These are phyloP conservation scores for Aspergillus jensenii DNA, from an alignment of 2,329 filamentous ascomycete genomes.

Conservation along the genomic window DNA sequence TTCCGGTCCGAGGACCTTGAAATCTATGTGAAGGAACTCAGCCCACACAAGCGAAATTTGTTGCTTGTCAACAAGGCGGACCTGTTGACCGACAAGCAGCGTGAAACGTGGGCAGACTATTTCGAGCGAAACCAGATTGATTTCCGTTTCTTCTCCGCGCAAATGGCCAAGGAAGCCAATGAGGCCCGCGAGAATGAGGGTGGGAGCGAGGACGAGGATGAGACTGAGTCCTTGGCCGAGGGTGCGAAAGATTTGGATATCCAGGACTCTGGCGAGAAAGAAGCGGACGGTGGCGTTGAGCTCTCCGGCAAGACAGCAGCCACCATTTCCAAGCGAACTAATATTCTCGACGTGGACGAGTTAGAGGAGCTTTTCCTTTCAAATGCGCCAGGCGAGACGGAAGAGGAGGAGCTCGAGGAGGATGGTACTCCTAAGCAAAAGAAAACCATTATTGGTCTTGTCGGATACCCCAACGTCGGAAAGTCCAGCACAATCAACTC, in stretches of 20 bases:
- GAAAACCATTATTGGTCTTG: conserved; percentile 87
- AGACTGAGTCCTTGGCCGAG: conserved; percentile 32
- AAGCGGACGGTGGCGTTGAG: conserved; percentile 27
- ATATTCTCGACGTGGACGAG: conserved; percentile 90
- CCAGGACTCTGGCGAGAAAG: conserved; percentile 29
- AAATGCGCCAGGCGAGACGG: conserved; percentile 62
- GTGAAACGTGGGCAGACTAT: conserved; percentile 81
- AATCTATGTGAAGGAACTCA: conserved; percentile 88
- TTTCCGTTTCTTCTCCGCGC: conserved; percentile 95
- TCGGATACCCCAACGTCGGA: conserved; percentile 97
- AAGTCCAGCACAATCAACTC: conserved; percentile 99
- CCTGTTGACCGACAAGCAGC: conserved; percentile 91
- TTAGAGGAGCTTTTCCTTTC: conserved; percentile 83
- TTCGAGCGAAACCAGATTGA: conserved; percentile 78
- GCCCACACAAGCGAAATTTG: conserved; percentile 83
- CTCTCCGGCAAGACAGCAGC: conserved; percentile 15
- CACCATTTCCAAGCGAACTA: conserved; percentile 53
- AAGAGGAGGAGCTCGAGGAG: conserved; percentile 45
- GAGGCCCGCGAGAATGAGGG: conserved; percentile 66
- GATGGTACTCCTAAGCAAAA: conserved; percentile 44
- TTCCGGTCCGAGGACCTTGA: conserved; percentile 95
- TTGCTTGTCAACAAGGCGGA: conserved; percentile 97
- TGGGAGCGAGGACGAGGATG: conserved; percentile 40
- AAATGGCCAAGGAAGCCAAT: conserved; percentile 83
- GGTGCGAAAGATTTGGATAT: conserved; percentile 16